A percentile compares a stretch with the other conserved stretches of the same genome.
Conservation (phyloP, 1,284 basidiomycete species). For the Papiliotrema terrestris region DNA sequence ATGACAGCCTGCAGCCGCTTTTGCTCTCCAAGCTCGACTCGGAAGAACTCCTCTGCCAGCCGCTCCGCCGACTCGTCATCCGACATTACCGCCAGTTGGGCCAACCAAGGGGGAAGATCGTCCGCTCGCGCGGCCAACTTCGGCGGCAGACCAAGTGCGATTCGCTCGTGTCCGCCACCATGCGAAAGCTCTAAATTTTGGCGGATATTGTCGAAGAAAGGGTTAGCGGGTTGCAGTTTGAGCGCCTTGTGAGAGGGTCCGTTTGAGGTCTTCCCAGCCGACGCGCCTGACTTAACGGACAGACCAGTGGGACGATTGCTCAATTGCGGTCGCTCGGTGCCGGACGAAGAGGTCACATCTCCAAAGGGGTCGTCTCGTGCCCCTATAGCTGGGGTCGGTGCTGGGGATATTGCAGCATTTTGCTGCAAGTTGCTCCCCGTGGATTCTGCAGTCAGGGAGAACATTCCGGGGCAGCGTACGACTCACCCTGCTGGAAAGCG, state of each 20-base stretch:
- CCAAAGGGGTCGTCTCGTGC: slow-evolving; percentile 15
- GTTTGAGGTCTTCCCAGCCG: neutral
- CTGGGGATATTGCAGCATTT: neutral
- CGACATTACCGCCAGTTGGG: slow-evolving; percentile 61
- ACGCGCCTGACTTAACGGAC: neutral
- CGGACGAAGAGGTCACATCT: slow-evolving; percentile 1
- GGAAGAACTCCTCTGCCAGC: slow-evolving; percentile 69
- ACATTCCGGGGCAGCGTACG: neutral
- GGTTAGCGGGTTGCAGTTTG: slow-evolving; percentile 60
- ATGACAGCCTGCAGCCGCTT: slow-evolving; percentile 83
- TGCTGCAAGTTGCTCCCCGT: slow-evolving; percentile 11
- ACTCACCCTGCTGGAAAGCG: slow-evolving; percentile 39
- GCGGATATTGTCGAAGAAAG: slow-evolving; percentile 92
- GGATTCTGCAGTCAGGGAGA: slow-evolving; percentile 14
- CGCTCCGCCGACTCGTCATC: slow-evolving; percentile 55
- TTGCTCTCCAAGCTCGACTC: slow-evolving; percentile 91
- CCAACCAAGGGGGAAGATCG: slow-evolving; percentile 79
- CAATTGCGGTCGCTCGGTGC: too few relatives aligned
- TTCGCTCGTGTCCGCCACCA: slow-evolving; percentile 74
- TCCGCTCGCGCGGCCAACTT: slow-evolving; percentile 60
- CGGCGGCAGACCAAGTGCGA: slow-evolving; percentile 67
- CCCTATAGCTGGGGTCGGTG: slow-evolving; percentile 11
- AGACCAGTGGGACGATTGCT: neutral
- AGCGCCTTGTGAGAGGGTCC: neutral
- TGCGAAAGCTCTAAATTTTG: slow-evolving; percentile 88